Base-by-base conservation (phyloP, 2,329 filamentous ascomycete genomes). In the Aspergillus pseudonomiae region DNA sequence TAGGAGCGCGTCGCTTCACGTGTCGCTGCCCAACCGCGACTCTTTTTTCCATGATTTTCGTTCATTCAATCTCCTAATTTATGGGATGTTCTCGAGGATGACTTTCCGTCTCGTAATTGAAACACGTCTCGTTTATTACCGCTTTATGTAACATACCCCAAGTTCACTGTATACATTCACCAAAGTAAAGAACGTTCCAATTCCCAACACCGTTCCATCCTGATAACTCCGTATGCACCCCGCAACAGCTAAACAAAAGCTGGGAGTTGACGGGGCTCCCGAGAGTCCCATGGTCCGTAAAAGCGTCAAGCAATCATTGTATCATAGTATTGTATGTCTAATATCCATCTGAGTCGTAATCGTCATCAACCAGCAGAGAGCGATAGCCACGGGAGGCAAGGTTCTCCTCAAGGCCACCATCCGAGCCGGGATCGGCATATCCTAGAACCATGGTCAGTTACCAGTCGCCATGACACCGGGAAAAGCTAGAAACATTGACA, bases 361-460 rank as follows among this genome's bases (percentile, higher is more conserved):
- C 91, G 54, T 94, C 91, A 68, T 95, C 91, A 2, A 91, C 88
- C 63, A 94, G 78, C 28, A 96, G 83, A 2, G 92, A 90, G 63
- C 92, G 86, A 77, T 94, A 96, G 67, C 91, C 84, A 64, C 93
- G 84, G 63, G 88, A 90, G 1, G 92, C 91, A 65, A 99, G 81
- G 74, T 98, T 94, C 73, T 96, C 93, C 74, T 96, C 93, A 26
- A 98, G 82, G 0, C 94, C 93, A 2, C 94, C 93, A 72, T 96
- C 92, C 59, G 88, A 90, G 73, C 96, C 93, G 0, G 91, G 89
- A 73, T 98, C 93, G 43, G 93, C 85, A 74, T 97, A 98, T 3
- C 94, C 87, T 85, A 67, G 6, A 12, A 19, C 24, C 59, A 58
- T 19, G 55, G 67, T 75, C 57, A 70, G 65, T 59, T 62, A 53